phyloP scores from a whole-genome alignment of 768 basidiomycete genomes.

The Macrolepiota albuminosa region DNA sequence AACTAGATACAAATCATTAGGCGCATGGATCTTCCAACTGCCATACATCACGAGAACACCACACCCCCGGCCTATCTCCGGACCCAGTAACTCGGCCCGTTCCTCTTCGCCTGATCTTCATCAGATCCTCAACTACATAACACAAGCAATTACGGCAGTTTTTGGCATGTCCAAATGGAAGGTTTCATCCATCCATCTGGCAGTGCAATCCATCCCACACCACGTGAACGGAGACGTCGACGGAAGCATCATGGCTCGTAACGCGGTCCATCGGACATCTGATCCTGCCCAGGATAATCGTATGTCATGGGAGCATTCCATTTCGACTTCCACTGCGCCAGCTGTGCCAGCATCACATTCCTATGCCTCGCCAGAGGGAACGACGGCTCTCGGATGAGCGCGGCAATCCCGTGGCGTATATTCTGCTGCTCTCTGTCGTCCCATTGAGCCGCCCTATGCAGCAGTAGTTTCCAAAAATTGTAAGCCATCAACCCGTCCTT shows the following conservation, averaged over 20 bases:
- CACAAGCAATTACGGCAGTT: conserved; percentile 24
- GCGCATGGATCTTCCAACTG: conserved; percentile 25
- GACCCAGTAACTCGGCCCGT: conserved; percentile 33
- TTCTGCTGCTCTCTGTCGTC: conserved; percentile 38
- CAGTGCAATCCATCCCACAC: conserved; percentile 9
- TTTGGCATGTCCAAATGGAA: conserved; percentile 26
- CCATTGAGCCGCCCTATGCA: conserved; percentile 44
- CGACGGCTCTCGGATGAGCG: conserved; percentile 22
- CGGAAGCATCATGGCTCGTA: not conserved
- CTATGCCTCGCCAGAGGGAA: conserved; percentile 14
- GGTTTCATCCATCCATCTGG: conserved; percentile 17
- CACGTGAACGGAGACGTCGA: conserved; percentile 22
- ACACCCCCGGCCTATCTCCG: conserved; percentile 40
- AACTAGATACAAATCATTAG: conserved; percentile 18
- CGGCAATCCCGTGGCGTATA: conserved; percentile 38
- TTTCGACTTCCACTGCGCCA: conserved; percentile 14
- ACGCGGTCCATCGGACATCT: conserved; percentile 2
- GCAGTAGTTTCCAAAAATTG: conserved; percentile 51
- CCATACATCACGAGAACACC: conserved; percentile 36
- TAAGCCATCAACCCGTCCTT: conserved; percentile 50
- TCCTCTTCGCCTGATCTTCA: conserved; percentile 30
- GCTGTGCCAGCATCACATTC: conserved; percentile 26
- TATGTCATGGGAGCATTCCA: conserved; percentile 4
- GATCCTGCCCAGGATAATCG: not conserved
- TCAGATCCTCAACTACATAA: conserved; percentile 19